A percentile compares a stretch with the other conserved stretches of the same genome.
These are phyloP conservation scores for Cardamine chenopodiifolia DNA, from an alignment of 345 rosid genomes.

Conservation along the genomic window DNA sequence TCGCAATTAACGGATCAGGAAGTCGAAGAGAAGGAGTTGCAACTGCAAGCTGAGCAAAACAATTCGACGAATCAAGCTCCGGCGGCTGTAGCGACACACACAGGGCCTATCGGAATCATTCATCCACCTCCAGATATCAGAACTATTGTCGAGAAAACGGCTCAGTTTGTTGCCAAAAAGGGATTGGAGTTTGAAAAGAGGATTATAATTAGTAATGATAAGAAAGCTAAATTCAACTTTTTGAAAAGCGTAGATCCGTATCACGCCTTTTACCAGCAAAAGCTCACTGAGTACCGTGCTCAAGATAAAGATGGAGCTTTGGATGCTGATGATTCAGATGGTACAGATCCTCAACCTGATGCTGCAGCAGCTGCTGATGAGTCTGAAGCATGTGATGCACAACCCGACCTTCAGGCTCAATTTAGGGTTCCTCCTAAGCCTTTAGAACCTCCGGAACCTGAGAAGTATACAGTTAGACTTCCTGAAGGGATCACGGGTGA, in stretches of 20 bases:
- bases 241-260: constrained; percentile 69
- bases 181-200: constrained; percentile 83
- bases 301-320: constrained; percentile 58
- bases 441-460: constrained; percentile 76
- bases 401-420: constrained; percentile 64
- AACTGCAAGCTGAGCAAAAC: constrained; percentile 50
- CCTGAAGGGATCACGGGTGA: constrained; percentile 83
- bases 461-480: constrained; percentile 73
- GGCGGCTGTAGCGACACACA: constrained; percentile 70
- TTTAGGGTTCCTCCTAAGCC: constrained; percentile 65
- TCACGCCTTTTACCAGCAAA: constrained; percentile 78
- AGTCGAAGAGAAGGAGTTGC: constrained; percentile 44
- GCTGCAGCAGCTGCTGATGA: constrained; percentile 44
- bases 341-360: constrained; percentile 44
- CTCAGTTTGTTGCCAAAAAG: constrained; percentile 71
- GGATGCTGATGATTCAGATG: constrained; percentile 45
- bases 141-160: constrained; percentile 79
- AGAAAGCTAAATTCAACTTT: constrained; percentile 74
- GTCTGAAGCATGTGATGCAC: constrained; percentile 42
- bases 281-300: constrained; percentile 65
- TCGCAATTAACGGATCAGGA: constrained; percentile 58
- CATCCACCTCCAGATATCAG: constrained; percentile 87
- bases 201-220: constrained; percentile 67
- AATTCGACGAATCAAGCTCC: constrained; percentile 45
- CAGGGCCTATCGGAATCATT: constrained; percentile 79